Conservation (phyloP, 2,329 filamentous ascomycete species). For the Nannizzia gypsea region DNA sequence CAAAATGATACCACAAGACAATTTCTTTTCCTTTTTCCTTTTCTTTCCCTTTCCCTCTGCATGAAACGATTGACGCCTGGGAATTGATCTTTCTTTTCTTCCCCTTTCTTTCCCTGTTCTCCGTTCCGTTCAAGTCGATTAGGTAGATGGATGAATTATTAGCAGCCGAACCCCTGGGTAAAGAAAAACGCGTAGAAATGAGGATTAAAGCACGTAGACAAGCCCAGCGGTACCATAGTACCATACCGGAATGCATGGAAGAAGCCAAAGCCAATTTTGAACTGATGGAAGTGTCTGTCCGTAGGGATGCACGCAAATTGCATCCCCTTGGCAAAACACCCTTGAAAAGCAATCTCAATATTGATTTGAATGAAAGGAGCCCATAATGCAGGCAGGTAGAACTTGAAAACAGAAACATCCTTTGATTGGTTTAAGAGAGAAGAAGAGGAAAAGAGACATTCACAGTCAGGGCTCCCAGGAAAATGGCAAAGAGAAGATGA, state of each 20-base stretch:
- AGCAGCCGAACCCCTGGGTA: no score
- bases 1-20: not conserved
- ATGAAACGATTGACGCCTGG: not conserved
- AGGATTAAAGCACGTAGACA: not conserved
- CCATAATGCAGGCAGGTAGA: not conserved
- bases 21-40: not conserved
- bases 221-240: not conserved
- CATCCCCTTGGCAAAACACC: not conserved
- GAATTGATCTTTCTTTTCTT: no score
- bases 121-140: no score
- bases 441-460: not conserved
- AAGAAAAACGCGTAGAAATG: not conserved
- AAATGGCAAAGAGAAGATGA: slow-evolving; percentile 3
- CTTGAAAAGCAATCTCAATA: not conserved
- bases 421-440: not conserved
- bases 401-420: slow-evolving; percentile 17
- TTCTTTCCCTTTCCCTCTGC: not conserved
- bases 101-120: no score
- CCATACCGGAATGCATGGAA: not conserved
- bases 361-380: slow-evolving; percentile 1
- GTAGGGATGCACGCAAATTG: not conserved
- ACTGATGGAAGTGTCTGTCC: not conserved
- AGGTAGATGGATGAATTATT: no score
- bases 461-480: slow-evolving; percentile 1
- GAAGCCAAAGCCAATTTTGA: not conserved